These are phyloP conservation scores for Harringtonia aguacate DNA, from an alignment of 2,329 filamentous ascomycete species.

Conservation along the genomic window DNA sequence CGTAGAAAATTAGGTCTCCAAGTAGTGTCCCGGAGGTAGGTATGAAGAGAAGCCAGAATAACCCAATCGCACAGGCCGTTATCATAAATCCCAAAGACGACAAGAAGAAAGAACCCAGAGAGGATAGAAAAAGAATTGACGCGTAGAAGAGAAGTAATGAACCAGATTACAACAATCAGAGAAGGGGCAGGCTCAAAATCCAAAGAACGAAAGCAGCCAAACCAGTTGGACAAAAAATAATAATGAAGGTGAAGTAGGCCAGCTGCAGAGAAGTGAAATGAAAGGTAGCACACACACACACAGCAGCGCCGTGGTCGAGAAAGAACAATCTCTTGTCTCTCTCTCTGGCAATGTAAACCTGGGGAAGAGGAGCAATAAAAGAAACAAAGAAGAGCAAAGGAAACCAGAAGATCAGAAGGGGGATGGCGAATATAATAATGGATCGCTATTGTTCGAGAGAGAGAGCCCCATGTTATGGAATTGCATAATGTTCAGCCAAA, in stretches of 20 bases:
- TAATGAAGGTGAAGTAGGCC: constrained; percentile 21
- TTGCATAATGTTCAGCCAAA: constrained; percentile 23
- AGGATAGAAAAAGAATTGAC: background rate
- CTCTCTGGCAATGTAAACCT: background rate
- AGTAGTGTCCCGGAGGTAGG: too few relatives aligned
- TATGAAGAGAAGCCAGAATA: too few relatives aligned
- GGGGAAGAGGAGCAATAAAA: background rate
- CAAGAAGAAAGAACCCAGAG: constrained; percentile 5
- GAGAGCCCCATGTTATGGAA: constrained; percentile 17
- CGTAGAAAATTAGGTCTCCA: too few relatives aligned
- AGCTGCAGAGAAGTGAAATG: constrained; percentile 35
- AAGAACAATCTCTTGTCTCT: background rate
- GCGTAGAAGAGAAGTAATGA: background rate
- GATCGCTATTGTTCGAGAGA: constrained; percentile 14
- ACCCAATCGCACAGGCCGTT: background rate
- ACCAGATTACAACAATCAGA: constrained; percentile 2
- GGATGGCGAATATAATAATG: constrained; percentile 26
- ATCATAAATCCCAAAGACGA: constrained; percentile 5
- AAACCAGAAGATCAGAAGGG: constrained; percentile 5
- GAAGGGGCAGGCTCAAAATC: background rate
- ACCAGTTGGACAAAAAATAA: constrained; percentile 36
- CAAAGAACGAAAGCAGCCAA: constrained; percentile 47
- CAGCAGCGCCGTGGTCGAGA: constrained; percentile 19
- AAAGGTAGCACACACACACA: constrained; percentile 27
- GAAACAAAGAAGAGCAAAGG: constrained; percentile 12